Base-by-base conservation (phyloP, 768 basidiomycete genomes). In the Russula dissimulans region DNA sequence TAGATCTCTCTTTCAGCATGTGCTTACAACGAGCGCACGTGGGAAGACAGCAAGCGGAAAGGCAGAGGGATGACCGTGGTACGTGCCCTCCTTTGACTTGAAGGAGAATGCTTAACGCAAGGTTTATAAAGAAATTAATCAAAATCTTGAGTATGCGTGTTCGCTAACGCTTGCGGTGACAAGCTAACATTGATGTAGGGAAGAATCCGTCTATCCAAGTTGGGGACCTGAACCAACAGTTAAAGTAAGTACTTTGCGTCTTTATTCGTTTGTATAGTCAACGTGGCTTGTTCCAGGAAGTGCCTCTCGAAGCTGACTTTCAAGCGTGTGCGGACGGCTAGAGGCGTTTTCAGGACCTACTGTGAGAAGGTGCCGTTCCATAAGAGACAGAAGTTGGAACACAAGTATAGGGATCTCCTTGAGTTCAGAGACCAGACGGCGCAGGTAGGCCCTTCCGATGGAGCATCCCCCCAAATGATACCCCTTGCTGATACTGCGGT, bases 1-100 rank as follows among this genome's bases (percentile, higher is more conserved):
- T 32, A 62, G 63, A 62, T 65, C 8, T 62, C 60, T 18, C 7
- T 65, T 4, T 65, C 63, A 18, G 45, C 63, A 10, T 58, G 60
- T 32, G 18, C 46, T 31, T 44, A 52, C 41, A 29, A 56, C 5
- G 55, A 65, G 17, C 9, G 32, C 4, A 52, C 60, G 3, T 65
- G 36, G 43, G 63, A 65, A n/a, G 61, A 62, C 39, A 48, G 43
- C 14, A 31, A 44, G n/a, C 43, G 29, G 10, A 49, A 54, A 6
- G 63, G 60, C 10, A 46, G n/a, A 14, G 57, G 56, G 8, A 62
- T 65, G 57, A 62, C 61, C 31, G 4, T 36, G 22, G 63, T 65
- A 58, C 12, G 63, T 43, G 11, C 14, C 26, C 22, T 43, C 7
- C 6, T 17, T 32, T 39, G 38, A 36, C 10, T 32, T 36, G 6